phyloP scores from a whole-genome alignment of 345 rosid species.

The Hypericum androsaemum region DNA sequence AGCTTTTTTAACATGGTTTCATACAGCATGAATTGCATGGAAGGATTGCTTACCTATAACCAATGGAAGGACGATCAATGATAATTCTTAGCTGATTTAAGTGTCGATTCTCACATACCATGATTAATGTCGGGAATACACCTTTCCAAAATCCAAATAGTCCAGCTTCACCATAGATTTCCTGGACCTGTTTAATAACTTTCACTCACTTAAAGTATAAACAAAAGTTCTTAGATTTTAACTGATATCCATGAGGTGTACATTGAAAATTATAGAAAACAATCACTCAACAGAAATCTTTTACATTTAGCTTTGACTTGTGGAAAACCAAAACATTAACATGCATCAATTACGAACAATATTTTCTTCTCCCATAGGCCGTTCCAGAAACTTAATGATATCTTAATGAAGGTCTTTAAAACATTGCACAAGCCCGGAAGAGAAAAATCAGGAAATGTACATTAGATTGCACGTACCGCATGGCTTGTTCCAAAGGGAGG shows the following conservation, averaged over 20 bases:
- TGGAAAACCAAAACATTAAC: background rate
- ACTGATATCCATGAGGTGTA: conserved; percentile 1
- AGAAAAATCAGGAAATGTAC: background rate
- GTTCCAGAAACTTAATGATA: background rate
- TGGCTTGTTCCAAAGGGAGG: conserved; percentile 61
- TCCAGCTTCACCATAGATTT: conserved; percentile 80
- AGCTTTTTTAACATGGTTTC: conserved; percentile 86
- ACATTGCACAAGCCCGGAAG: background rate
- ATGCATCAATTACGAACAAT: background rate
- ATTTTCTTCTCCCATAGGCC: background rate
- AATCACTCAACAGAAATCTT: background rate
- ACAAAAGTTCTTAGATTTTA: conserved; percentile 1
- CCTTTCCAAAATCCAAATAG: conserved; percentile 91
- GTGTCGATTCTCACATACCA: conserved; percentile 51
- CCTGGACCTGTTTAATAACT: conserved; percentile 53
- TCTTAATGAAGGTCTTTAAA: background rate
- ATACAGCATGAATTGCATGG: conserved; percentile 93
- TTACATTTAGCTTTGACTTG: background rate
- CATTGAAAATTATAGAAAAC: background rate
- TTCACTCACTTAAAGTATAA: background rate
- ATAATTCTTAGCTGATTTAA: conserved; percentile 15
- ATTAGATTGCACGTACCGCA: conserved; percentile 38
- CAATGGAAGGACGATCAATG: conserved; percentile 22
- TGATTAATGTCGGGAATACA: conserved; percentile 82
- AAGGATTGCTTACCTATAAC: conserved; percentile 88